phyloP scores from a whole-genome alignment of 2,329 filamentous ascomycete genomes.

The Teratosphaeria zuluensis region DNA sequence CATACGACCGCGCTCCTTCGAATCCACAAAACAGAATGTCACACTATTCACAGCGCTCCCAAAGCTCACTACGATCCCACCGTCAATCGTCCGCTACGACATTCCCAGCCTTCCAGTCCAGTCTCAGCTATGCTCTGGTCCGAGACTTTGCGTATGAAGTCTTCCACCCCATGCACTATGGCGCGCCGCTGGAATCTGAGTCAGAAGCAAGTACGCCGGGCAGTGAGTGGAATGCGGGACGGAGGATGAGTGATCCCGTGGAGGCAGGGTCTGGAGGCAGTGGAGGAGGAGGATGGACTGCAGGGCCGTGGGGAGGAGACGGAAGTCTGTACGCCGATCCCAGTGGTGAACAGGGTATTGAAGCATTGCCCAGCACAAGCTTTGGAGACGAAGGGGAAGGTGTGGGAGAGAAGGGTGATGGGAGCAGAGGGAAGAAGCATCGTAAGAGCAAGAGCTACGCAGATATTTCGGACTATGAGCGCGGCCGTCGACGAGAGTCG shows the following conservation, averaged over 20 bases:
- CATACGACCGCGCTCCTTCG: conserved; percentile 43
- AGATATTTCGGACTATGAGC: conserved; percentile 76
- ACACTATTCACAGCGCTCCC: conserved; percentile 56
- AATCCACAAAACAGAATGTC: conserved; percentile 74
- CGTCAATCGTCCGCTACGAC: conserved; percentile 70
- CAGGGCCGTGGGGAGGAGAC: conserved; percentile 36
- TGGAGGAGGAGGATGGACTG: conserved; percentile 39
- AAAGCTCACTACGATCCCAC: conserved; percentile 51
- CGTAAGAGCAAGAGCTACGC: conserved; percentile 58
- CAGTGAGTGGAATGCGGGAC: conserved; percentile 63
- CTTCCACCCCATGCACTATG: conserved; percentile 83
- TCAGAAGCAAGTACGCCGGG: conserved; percentile 72
- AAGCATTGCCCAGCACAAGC: conserved; percentile 25
- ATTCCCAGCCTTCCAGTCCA: conserved; percentile 77
- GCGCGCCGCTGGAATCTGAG: conserved; percentile 73
- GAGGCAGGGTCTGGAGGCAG: conserved; percentile 9
- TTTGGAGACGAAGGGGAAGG: conserved; percentile 18
- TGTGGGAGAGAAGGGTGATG: not conserved
- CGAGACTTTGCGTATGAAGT: conserved; percentile 90
- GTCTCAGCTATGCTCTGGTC: conserved; percentile 76
- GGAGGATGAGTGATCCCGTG: conserved; percentile 65
- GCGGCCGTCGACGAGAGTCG: conserved; percentile 31
- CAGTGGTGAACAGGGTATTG: conserved; percentile 11
- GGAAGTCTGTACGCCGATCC: conserved; percentile 20
- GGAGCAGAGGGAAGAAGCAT: conserved; percentile 16